Conservation (phyloP, 1,139 yeast genomes). For the Yamadazyma triangularis region DNA sequence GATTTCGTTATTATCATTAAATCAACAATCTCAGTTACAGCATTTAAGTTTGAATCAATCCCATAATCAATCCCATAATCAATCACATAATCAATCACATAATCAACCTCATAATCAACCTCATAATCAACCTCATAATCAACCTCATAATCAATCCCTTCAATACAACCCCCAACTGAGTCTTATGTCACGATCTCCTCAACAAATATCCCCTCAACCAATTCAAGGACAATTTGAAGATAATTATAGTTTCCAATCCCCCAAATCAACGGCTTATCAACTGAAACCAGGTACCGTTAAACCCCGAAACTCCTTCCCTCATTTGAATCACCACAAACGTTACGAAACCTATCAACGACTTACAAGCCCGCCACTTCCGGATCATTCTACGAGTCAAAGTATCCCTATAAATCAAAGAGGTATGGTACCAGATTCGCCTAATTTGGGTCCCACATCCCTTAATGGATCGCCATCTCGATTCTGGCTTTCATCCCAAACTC, state of each 20-base stretch:
- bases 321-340: constrained; percentile 20
- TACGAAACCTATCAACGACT: constrained; percentile 33
- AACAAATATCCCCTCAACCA: too few species aligned
- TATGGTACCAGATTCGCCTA: constrained; percentile 47
- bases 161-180: too few species aligned
- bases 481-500: constrained; percentile 50
- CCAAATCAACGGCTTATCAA: neutral
- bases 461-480: constrained; percentile 56
- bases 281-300: constrained; percentile 14
- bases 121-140: neutral
- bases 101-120: constrained; percentile 6
- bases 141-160: neutral
- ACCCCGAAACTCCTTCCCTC: constrained; percentile 29
- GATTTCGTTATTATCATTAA: constrained; percentile 49
- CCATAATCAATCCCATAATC: too few species aligned
- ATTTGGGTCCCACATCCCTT: constrained; percentile 46
- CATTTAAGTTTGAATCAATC: too few species aligned
- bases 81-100: constrained; percentile 5
- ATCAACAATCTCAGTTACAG: too few species aligned
- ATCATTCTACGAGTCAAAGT: constrained; percentile 19
- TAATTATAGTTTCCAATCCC: neutral
- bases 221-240: constrained; percentile 1
- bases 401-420: constrained; percentile 21
- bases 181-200: too few species aligned
- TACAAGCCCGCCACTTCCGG: constrained; percentile 23